phyloP scores from a whole-genome alignment of 305 asterid species.

The Fraxinus greggii region DNA sequence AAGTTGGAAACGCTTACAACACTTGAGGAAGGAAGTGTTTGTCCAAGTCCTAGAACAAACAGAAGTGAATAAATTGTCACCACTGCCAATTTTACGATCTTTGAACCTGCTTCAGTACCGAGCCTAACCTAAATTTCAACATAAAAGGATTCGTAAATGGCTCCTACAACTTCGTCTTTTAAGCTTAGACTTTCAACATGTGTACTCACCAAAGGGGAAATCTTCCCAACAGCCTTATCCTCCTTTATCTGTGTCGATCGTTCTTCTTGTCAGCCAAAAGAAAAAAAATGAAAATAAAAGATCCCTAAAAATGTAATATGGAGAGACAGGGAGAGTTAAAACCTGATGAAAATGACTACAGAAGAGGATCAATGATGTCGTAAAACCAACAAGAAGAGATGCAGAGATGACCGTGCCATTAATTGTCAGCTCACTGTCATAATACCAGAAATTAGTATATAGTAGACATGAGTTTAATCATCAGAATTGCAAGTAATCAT shows the following conservation, averaged over 20 bases:
- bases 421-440: conserved; percentile 53
- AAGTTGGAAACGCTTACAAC: conserved; percentile 45
- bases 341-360: conserved; percentile 97
- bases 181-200: neutral
- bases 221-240: conserved; percentile 79
- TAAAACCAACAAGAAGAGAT: conserved; percentile 75
- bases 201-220: conserved; percentile 81
- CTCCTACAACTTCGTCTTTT: conserved; percentile 4
- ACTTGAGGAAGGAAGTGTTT: conserved; percentile 66
- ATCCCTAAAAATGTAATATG: neutral
- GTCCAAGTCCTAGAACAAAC: conserved; percentile 58
- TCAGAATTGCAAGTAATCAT: neutral
- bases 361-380: conserved; percentile 80
- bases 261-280: conserved; percentile 18
- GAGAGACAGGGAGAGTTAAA: neutral
- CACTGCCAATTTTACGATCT: conserved; percentile 58
- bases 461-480: conserved; percentile 1
- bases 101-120: conserved; percentile 64
- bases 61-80: conserved; percentile 49
- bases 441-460: conserved; percentile 16
- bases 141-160: conserved; percentile 7
- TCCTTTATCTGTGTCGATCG: conserved; percentile 56
- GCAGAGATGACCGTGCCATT: conserved; percentile 58
- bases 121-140: conserved; percentile 63
- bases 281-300: neutral